Base-by-base conservation (phyloP, 208 protist species). In the Acanthamoeba healyi region DNA sequence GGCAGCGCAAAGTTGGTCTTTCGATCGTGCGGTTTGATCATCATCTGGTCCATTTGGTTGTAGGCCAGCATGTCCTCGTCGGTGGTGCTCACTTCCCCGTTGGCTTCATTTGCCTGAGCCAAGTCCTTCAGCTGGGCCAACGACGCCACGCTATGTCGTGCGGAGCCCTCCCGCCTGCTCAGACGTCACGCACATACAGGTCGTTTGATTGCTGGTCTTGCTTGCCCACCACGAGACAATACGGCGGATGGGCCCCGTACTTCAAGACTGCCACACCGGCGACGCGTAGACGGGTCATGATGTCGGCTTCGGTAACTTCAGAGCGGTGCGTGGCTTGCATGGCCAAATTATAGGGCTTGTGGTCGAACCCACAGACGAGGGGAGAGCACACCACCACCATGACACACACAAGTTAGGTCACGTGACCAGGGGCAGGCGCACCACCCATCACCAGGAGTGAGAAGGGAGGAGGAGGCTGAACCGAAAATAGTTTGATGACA, bases 261-360 rank as follows among this genome's bases (percentile, higher is more conserved):
- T 29, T 10, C 36, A 42, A 42, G 65, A 82, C 26, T 4, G 67
- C 6, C 17, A 82, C 74, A 32, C 38, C 74, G 17, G 42, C 74
- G 7, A 36, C 24, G 1, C 74, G 14, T 1, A 84, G 42, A 0
- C 74, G 36, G 44, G 1, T 36, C 74, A 84, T 84, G 38, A 84
- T 84, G 24, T 26, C 42, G 3, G 2, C 42, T 34, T 84, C 74
- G 44, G 3, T 84, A 1, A 84, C 74, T 34, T 84, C 74, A 54
- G 74, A 84, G 0, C 1, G 9, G 42, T 46, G 19, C 4, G 74
- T 56, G 15, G 74, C 74, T n/a, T 46, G 38, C 74, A 84, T 84
- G 22, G 74, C 74, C 44, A 84, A 7, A 42, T 84, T 84, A n/a
- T 84, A 84, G 42, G 74, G 74, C 74, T 84, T n/a, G n/a, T n/a